phyloP scores from a whole-genome alignment of 2,329 filamentous ascomycete genomes.

The Aureobasidium leucospermi region DNA sequence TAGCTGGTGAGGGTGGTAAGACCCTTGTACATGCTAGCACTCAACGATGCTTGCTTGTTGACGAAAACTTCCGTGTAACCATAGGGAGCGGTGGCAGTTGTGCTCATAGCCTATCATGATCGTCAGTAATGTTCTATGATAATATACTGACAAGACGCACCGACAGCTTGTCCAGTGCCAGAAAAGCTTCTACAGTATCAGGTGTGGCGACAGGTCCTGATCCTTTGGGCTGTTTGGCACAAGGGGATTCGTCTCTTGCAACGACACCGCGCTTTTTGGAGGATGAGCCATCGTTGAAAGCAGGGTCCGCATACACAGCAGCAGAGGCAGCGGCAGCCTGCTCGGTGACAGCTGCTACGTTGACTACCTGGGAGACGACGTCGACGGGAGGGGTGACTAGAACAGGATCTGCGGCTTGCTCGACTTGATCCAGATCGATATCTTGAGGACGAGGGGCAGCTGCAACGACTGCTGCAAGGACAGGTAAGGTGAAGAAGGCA shows the following conservation, averaged over 20 bases:
- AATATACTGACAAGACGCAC: not conserved
- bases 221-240: conserved; percentile 12
- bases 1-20: conserved; percentile 11
- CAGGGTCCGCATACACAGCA: not conserved
- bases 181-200: conserved; percentile 29
- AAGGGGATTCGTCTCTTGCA: not conserved
- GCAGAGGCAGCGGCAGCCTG: conserved; percentile 12
- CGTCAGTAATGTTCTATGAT: not conserved
- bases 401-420: conserved; percentile 15
- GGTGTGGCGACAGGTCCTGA: conserved; percentile 20
- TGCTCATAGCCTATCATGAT: conserved; percentile 19
- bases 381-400: not conserved
- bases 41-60: conserved; percentile 16
- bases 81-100: conserved; percentile 19
- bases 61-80: conserved; percentile 23
- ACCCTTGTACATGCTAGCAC: conserved; percentile 22
- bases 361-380: conserved; percentile 6
- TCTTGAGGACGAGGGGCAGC: conserved; percentile 19
- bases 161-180: not conserved
- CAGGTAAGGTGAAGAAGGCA: not conserved
- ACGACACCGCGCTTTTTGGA: not conserved
- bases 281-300: not conserved
- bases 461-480: not conserved
- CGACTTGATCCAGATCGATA: conserved; percentile 20
- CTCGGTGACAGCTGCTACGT: not conserved